A percentile compares a stretch with the other conserved stretches of the same genome.
These are phyloP conservation scores for Taxillus chinensis DNA, from an alignment of 164 flowering plant species.

Conservation along the genomic window DNA sequence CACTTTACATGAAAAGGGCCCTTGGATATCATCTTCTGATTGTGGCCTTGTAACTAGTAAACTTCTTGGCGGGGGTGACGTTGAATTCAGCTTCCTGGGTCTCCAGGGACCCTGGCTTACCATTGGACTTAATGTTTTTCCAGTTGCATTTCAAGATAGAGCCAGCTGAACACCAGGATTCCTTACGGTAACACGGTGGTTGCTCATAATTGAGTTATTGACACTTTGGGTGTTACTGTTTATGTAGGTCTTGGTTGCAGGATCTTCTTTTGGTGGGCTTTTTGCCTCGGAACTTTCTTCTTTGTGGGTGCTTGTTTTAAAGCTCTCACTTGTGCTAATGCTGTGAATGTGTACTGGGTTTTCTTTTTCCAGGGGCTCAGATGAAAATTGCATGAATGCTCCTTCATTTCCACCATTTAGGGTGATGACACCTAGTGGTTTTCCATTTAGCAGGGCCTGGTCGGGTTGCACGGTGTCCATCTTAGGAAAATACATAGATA, in stretches of 20 bases:
- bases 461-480: constrained; percentile 18
- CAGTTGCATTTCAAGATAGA: constrained; percentile 8
- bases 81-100: constrained; percentile 29
- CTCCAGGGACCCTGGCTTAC: constrained; percentile 11
- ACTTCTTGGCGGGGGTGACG: constrained; percentile 28
- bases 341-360: constrained; percentile 41
- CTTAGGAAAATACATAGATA: constrained; percentile 28
- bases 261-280: constrained; percentile 13
- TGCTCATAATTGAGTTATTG: constrained; percentile 54
- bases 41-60: constrained; percentile 25
- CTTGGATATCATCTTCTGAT: constrained; percentile 66
- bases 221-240: constrained; percentile 65
- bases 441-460: constrained; percentile 16
- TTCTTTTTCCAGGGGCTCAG: constrained; percentile 28
- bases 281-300: constrained; percentile 21
- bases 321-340: constrained; percentile 37
- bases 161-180: constrained; percentile 56
- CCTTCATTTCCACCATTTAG: constrained; percentile 81
- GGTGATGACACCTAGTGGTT: constrained; percentile 33
- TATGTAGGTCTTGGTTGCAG: constrained; percentile 21
- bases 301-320: constrained; percentile 32
- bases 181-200: constrained; percentile 37
- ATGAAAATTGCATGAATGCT: constrained; percentile 50
- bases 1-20: constrained; percentile 72
- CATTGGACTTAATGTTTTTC: constrained; percentile 10